Evolutionary conservation across 441 rosid genomes (phyloP), one percentile per base, ranked within the genome.

Genomic region (Sinapis alba): DNA sequence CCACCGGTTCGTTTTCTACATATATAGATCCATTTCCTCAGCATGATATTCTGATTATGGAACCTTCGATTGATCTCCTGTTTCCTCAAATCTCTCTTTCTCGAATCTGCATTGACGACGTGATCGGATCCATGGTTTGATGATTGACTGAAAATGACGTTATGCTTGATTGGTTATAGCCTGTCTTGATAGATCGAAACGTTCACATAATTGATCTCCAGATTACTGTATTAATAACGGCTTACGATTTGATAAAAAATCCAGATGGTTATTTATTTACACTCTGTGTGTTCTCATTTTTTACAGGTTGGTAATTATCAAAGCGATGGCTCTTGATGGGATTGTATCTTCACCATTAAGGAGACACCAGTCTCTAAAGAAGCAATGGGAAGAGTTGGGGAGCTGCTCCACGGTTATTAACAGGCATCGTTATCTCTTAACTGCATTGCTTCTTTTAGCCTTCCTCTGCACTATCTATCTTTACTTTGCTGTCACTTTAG

Each of bases 381-480:
- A 76, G 81, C 91, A 79, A 27, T 84, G 88, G 75, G 98, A 91
- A 45, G 99, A 96, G 47, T 75, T 84, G 72, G 97, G 93, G 24
- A 89, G 93, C 87, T 96, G 90, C 75, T 89, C 98, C 0, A 74
- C 94, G 0, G 88, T 96, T 5, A 16, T 84, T 38, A 84, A 84
- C 67, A 83, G 99, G 77, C 99, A 96, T 74, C 91, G 94, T 2
- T 96, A 86, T 82, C 95, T 93, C 32, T 81, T 93, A 79, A 88
- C 95, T 2, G 97, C 98, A 20, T 79, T 91, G 72, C 80, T 62
- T 77, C 95, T 96, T 43, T 83, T 96, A 84, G 83, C 79, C 2
- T 90, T 93, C 63, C 89, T 96, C 59, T 96, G 98, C 78, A 88
- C 98, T 6, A 45, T 96, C 70, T 93, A 96, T 79, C 92, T 96